These are phyloP conservation scores for Ceratocystis eucalypticola DNA, from an alignment of 2,329 filamentous ascomycete genomes.

Conservation along the genomic window DNA sequence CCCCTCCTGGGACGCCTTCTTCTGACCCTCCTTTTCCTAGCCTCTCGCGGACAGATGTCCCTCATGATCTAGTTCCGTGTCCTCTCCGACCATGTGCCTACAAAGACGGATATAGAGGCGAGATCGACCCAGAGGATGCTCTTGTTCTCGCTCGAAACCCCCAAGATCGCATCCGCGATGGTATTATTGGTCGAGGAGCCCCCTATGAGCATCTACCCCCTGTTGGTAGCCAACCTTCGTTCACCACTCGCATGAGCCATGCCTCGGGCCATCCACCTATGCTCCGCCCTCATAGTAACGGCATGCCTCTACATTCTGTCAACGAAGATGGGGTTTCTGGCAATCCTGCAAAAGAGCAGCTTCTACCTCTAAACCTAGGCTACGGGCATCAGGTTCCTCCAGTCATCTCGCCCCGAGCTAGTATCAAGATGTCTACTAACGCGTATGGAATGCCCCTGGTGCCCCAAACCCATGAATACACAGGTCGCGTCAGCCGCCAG, in stretches of 20 bases:
- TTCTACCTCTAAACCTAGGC: neutral
- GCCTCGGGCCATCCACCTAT: neutral
- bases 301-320: neutral
- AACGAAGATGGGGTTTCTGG: neutral
- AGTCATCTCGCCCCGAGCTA: neutral
- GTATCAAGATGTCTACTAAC: conserved; percentile 4
- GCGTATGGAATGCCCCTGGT: conserved; percentile 7
- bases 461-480: conserved; percentile 6
- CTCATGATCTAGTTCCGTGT: neutral
- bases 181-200: neutral
- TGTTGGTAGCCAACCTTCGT: neutral
- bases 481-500: neutral
- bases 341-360: neutral
- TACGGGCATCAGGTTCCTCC: neutral
- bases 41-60: neutral
- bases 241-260: neutral
- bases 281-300: neutral
- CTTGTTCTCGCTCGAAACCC: neutral
- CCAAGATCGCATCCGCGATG: neutral
- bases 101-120: neutral
- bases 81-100: neutral
- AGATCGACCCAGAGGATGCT: neutral
- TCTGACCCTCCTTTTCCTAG: neutral
- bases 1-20: neutral
- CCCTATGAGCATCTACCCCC: neutral